A percentile compares a stretch with the other conserved stretches of the same genome.
Conservation (phyloP, 768 basidiomycete genomes). For the Rhodosporidiobolus sp. region DNA sequence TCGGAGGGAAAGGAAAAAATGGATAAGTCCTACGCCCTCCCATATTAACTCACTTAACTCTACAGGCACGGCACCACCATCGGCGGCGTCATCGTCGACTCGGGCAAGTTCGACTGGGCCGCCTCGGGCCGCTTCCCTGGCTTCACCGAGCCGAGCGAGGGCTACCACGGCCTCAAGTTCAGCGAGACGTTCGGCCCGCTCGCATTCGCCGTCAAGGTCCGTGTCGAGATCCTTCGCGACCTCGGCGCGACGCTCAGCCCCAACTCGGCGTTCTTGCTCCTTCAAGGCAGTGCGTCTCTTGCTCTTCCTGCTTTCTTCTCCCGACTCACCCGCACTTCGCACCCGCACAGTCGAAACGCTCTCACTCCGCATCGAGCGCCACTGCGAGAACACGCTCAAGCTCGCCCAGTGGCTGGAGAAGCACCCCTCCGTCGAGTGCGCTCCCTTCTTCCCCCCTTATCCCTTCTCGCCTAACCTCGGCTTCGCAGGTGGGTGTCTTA, state of each 20-base stretch:
- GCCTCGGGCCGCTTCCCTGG: conserved; percentile 60
- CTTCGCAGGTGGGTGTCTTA: conserved; percentile 60
- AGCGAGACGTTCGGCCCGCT: conserved; percentile 63
- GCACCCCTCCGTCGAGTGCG: conserved; percentile 65
- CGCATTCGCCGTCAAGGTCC: conserved; percentile 67
- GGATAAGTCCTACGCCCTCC: too few species aligned
- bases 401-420: conserved; percentile 65
- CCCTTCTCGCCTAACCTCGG: not conserved
- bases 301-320: too few species aligned
- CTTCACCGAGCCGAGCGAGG: conserved; percentile 70
- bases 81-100: conserved; percentile 70
- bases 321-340: too few species aligned
- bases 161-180: conserved; percentile 69
- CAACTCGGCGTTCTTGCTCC: conserved; percentile 45
- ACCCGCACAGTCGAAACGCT: conserved; percentile 60
- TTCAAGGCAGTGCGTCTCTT: conserved; percentile 15
- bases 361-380: conserved; percentile 66
- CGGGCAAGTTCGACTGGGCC: conserved; percentile 66
- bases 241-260: conserved; percentile 21
- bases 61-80: conserved; percentile 63
- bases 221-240: conserved; percentile 51
- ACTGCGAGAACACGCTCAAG: conserved; percentile 66
- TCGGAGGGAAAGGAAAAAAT: conserved; percentile 3
- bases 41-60: too few species aligned
- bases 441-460: not conserved